Base-by-base conservation (phyloP, 75 land plant genomes). In the Ceratopteris richardii region DNA sequence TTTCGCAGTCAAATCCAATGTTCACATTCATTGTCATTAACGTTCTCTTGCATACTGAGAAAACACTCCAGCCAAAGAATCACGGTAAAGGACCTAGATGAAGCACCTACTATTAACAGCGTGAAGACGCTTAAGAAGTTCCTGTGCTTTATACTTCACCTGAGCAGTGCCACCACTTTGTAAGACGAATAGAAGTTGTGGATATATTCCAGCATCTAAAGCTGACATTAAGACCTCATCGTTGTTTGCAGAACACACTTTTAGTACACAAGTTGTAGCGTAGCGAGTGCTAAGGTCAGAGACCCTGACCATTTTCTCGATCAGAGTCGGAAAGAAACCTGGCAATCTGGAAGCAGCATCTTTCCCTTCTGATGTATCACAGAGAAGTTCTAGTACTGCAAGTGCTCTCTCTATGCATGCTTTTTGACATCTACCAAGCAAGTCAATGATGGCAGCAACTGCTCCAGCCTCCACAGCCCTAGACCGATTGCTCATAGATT, bases 41-140 rank as follows among this genome's bases (percentile, higher is more conserved):
- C n/a, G n/a, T n/a, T n/a, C n/a, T n/a, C n/a, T n/a, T n/a, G n/a
- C n/a, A n/a, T n/a, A n/a, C n/a, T n/a, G n/a, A n/a, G n/a, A n/a
- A n/a, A n/a, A n/a, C n/a, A n/a, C n/a, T n/a, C n/a, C n/a, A n/a
- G n/a, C n/a, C n/a, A n/a, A n/a, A n/a, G n/a, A n/a, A n/a, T n/a
- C n/a, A n/a, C n/a, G n/a, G n/a, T n/a, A n/a, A n/a, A n/a, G n/a
- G n/a, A n/a, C n/a, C n/a, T n/a, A n/a, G n/a, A n/a, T n/a, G n/a
- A n/a, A 33, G 9, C 37, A 33, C 37, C 9, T 3, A 33, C 9
- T 9, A 33, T 9, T 3, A 33, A 66, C 37, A 0, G 72, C 36
- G 47, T 58, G 61, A 11, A 71, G 36, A 0, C 68, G 62, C 60
- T 65, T 71, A 31, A 71, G 70, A 7, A 71, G 62, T 29, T 71